phyloP scores from a whole-genome alignment of 2,329 filamentous ascomycete genomes.

The Cytospora paraplurivora region DNA sequence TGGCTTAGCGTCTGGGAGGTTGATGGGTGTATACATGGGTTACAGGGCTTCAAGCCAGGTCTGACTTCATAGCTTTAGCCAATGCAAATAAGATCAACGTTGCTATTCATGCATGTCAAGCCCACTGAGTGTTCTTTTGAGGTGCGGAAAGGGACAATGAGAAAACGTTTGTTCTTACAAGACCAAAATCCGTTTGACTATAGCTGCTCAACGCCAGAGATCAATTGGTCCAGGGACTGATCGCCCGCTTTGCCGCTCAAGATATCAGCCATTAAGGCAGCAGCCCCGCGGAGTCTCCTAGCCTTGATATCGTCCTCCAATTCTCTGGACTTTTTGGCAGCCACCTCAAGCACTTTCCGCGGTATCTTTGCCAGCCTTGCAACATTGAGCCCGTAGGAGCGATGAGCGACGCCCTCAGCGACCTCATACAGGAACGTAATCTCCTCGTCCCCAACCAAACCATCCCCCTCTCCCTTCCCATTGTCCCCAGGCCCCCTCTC shows the following conservation, averaged over 20 bases:
- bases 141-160: not conserved
- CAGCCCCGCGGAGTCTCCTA: slow-evolving; percentile 59
- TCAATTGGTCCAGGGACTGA: slow-evolving; percentile 54
- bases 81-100: not conserved
- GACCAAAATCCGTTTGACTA: not conserved
- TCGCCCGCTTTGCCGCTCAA: slow-evolving; percentile 36
- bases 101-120: not conserved
- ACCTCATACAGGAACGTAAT: slow-evolving; percentile 96
- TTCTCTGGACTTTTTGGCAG: slow-evolving; percentile 75
- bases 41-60: not conserved
- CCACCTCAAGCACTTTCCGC: slow-evolving; percentile 73
- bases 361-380: slow-evolving; percentile 84
- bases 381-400: slow-evolving; percentile 93
- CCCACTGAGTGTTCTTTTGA: not conserved
- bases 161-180: not conserved
- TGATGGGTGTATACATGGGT: slow-evolving; percentile 8
- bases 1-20: slow-evolving; percentile 9
- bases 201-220: slow-evolving; percentile 62
- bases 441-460: slow-evolving; percentile 62
- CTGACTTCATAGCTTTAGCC: slow-evolving; percentile 17
- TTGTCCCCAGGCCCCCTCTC: slow-evolving; percentile 5
- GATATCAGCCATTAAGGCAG: slow-evolving; percentile 46
- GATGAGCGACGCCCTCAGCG: slow-evolving; percentile 85
- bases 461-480: slow-evolving; percentile 37
- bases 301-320: slow-evolving; percentile 73